Base-by-base conservation (phyloP, 176 grass and related monocot species). In the Bromus sterilis region DNA sequence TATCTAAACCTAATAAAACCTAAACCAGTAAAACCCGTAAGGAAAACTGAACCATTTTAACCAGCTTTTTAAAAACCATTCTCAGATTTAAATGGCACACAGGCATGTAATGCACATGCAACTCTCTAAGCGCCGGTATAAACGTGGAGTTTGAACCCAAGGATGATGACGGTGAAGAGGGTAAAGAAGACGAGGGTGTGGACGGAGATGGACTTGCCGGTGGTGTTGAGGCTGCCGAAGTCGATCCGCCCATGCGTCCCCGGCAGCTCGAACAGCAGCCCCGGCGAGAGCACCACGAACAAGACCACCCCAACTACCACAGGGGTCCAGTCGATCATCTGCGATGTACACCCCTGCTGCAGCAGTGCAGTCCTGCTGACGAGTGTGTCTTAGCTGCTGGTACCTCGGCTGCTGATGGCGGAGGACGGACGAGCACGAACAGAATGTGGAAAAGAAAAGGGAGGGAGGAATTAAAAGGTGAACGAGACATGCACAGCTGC, bases 121-220 rank as follows among this genome's bases (percentile, higher is more conserved):
- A n/a, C n/a, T 63, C 29, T 29, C 36, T 62, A 94, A 14, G 43
- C 72, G 34, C 86, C 91, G 43, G 83, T 91, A 75, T 90, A 84
- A 90, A 95, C 90, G 79, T 92, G 85, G 37, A 95, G 11, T 14
- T 92, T 71, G 78, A 82, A 83, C 29, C 83, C 87, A 28, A 95
- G 28, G 82, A 81, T 78, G 85, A 90, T 9, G 87, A 90, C 31
- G 85, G 85, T 20, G 79, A 90, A 95, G 82, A 84, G 37, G 49
- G 49, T 9, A 85, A 92, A 92, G 85, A 95, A 95, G 83, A 95
- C 20, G 63, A 95, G 60, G 25, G 90, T 92, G 85, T 95, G 93
- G 71, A 92, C 21, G 79, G 60, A 18, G 78, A 83, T 53, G 23
- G 87, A 66, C 87, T 88, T 95, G 36, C 93, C 93, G 76, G 87